Percentiles rank a stretch among this genome's conserved stretches.
Evolutionary conservation across 768 basidiomycete species (phyloP).

Genomic region (Agrocybe praecox): DNA sequence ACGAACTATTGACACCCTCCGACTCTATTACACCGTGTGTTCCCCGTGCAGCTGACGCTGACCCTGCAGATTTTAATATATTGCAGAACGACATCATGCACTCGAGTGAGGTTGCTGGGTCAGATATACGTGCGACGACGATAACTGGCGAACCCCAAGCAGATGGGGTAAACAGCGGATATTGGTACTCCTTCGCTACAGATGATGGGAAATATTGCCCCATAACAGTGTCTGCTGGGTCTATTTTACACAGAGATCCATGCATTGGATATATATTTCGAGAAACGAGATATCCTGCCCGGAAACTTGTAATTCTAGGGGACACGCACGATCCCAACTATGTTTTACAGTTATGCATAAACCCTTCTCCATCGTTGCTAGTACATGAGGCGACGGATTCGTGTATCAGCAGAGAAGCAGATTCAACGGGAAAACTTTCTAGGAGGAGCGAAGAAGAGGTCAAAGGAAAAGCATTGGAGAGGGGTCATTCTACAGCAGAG

Average conservation of each 20-base stretch:
- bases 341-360: constrained; percentile 57
- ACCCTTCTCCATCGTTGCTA: constrained; percentile 60
- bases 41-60: constrained; percentile 9
- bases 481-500: constrained; percentile 78
- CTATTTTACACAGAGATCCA: constrained; percentile 76
- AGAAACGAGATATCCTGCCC: constrained; percentile 49
- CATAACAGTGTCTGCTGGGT: constrained; percentile 70
- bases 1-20: constrained; percentile 68
- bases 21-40: constrained; percentile 60
- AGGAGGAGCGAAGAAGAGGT: constrained; percentile 44
- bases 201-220: constrained; percentile 40
- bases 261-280: constrained; percentile 80
- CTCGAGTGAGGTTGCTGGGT: constrained; percentile 63
- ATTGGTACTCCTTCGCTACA: constrained; percentile 62
- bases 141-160: background rate
- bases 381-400: constrained; percentile 89
- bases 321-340: constrained; percentile 71
- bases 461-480: constrained; percentile 51
- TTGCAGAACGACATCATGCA: constrained; percentile 47
- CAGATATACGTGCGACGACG: constrained; percentile 51
- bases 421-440: constrained; percentile 40
- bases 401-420: constrained; percentile 58
- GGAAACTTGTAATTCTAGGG: constrained; percentile 77
- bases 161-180: constrained; percentile 44
- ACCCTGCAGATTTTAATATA: constrained; percentile 15